Base-by-base conservation (phyloP, 2,329 filamentous ascomycete genomes). In the Arthroderma sp. region DNA sequence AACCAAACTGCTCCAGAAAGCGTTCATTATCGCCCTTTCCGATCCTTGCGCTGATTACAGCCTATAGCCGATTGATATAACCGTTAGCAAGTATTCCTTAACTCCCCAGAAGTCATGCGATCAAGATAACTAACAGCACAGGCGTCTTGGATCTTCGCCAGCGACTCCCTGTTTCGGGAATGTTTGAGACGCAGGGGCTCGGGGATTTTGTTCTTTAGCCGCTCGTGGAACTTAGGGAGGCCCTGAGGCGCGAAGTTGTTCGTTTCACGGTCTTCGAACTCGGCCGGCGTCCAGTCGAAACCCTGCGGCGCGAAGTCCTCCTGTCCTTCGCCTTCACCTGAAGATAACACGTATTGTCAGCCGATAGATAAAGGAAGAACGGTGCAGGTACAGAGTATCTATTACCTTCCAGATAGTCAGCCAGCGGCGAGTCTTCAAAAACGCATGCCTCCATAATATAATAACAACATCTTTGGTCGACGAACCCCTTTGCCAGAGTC, bases 1-100 rank as follows among this genome's bases (percentile, higher is more conserved):
- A 95, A 51, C 88, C 83, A 58, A 95, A 95, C 58, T 87, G 83
- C 64, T 95, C 88, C 48, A 94, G 73, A 57, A 95, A 94, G 53
- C 80, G 81, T 53, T 82, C 75, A 59, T 88, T 93, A 55, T 94
- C 87, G 54, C 77, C 78, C 52, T 81, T 74, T 45, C 84, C 81
- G 50, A 94, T 52, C 29, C 43, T 49, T n/a, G 50, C 49, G 28
- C 46, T 83, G 47, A 88, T 74, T 6, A 76, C 82, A 55, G 73
- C 75, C 81, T 85, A 57, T 53, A 38, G 40, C 9, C 11, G 15
- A 36, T 30, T 39, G 37, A 29, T 15, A 15, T 37, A 33, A 10
- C 27, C 10, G 6, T 33, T 5, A 22, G 6, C 11, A 15, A 51
- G 38, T 22, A 29, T 3, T 8, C 28, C 8, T 28, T 27, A 9